Percentiles rank a stretch among this genome's conserved stretches.
Conservation (phyloP, 2,329 filamentous ascomycete genomes). For the Thelonectria discophora region DNA sequence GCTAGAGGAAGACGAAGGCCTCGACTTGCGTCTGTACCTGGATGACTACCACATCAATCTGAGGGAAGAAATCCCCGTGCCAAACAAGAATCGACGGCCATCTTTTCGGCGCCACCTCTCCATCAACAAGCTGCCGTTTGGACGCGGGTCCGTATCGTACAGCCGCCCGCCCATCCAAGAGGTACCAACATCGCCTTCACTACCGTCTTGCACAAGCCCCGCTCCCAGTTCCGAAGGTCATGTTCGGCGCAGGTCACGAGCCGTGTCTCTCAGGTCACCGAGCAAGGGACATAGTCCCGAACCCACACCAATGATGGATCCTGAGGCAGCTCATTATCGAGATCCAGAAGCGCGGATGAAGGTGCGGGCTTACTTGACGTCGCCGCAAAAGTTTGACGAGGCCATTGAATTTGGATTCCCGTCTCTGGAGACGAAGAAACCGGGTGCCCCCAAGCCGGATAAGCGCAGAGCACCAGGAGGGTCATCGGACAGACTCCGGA, state of each 20-base stretch:
- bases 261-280: slow-evolving; percentile 63
- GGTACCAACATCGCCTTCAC: slow-evolving; percentile 47
- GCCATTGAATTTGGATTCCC: slow-evolving; percentile 94
- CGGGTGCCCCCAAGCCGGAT: slow-evolving; percentile 43
- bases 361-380: slow-evolving; percentile 84
- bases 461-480: slow-evolving; percentile 42
- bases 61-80: slow-evolving; percentile 57
- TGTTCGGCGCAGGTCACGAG: slow-evolving; percentile 61
- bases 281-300: slow-evolving; percentile 49
- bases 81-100: slow-evolving; percentile 59
- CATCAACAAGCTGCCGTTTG: slow-evolving; percentile 71
- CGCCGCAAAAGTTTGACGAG: slow-evolving; percentile 94
- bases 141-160: slow-evolving; percentile 61
- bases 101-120: slow-evolving; percentile 78
- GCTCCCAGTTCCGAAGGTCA: slow-evolving; percentile 45
- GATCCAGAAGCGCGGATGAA: slow-evolving; percentile 90
- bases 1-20: slow-evolving; percentile 76
- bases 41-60: slow-evolving; percentile 76
- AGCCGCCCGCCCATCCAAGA: slow-evolving; percentile 57
- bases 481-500: slow-evolving; percentile 61
- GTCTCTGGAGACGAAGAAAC: slow-evolving; percentile 59
- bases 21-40: slow-evolving; percentile 72
- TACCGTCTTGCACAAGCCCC: slow-evolving; percentile 37
- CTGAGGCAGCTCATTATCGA: slow-evolving; percentile 82
- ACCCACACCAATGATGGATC: slow-evolving; percentile 62